Base-by-base conservation (phyloP, 2,329 filamentous ascomycete species). In the Juglanconis sp. region DNA sequence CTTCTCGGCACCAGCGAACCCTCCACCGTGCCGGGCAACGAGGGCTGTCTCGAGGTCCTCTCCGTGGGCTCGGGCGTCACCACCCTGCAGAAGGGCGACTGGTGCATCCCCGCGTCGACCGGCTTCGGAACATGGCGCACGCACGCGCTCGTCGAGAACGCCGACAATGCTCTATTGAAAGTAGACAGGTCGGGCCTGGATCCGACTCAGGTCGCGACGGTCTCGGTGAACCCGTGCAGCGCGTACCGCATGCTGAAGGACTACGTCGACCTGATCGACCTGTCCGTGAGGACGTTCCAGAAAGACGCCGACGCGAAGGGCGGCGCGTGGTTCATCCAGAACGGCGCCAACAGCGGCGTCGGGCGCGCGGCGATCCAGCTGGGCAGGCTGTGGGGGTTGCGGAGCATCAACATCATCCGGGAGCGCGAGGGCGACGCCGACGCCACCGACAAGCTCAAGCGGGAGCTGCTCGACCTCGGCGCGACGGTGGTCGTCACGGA, bases 281-380 rank as follows among this genome's bases (percentile, higher is more conserved):
- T 82, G 53, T 77, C 77, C 58, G 79, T 83, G 70, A 69, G 70
- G 8, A 71, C 76, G 10, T 79, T 80, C 53, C 73, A 76, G 51
- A 69, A 75, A 30, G 79, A 77, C 53, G 80, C 79, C 60, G 79
- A 91, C 59, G 87, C 93, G 60, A 96, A 91, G 58, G 84, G 86
- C n/a, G 90, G 93, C 57, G 89, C 96, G 59, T 99, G 94, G 93
- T 91, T 97, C 71, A 87, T 99, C 51, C 95, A 99, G 76, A 99
- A 99, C 72, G 95, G 94, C 7, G 95, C 94, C 44, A 99, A 99
- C 75, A 92, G 87, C 47, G 95, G 92, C 10, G 95, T 99, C 15
- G 95, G 95, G 1, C 81, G 95, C 44, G 90, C 93, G 3, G 94
- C 92, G 10, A 95, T 98, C 65, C 95, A 99, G 76, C 80, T 99